These are phyloP conservation scores for Claviceps arundinis DNA, from an alignment of 2,329 filamentous ascomycete genomes.

Conservation along the genomic window DNA sequence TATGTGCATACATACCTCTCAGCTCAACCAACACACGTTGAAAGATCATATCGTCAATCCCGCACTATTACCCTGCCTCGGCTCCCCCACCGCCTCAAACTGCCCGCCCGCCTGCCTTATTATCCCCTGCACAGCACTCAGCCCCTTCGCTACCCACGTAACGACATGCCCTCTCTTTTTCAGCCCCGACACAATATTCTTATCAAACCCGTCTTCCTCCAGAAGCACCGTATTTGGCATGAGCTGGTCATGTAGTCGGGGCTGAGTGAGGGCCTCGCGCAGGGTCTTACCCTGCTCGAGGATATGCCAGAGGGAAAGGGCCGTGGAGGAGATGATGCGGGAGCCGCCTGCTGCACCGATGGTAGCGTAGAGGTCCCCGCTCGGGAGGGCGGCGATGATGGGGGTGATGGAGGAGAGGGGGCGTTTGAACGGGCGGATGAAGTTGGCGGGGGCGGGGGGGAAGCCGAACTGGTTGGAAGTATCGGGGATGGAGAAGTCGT, in stretches of 20 bases:
- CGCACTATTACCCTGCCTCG: constrained; percentile 57
- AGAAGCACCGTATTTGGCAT: constrained; percentile 56
- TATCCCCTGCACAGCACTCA: constrained; percentile 61
- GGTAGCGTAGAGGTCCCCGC: constrained; percentile 52
- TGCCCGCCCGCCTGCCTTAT: constrained; percentile 45
- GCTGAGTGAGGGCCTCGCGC: constrained; percentile 47
- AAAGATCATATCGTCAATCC: constrained; percentile 36
- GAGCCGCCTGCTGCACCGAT: constrained; percentile 70
- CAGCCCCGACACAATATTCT: constrained; percentile 50
- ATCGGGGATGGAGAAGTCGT: constrained; percentile 78
- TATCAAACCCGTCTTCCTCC: constrained; percentile 52
- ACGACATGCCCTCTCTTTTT: constrained; percentile 54
- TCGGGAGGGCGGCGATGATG: constrained; percentile 53
- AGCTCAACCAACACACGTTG: too few relatives aligned
- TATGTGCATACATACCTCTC: too few relatives aligned
- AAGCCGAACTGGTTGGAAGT: constrained; percentile 73
- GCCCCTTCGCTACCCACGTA: constrained; percentile 48
- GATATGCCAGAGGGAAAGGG: constrained; percentile 61
- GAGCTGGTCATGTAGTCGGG: constrained; percentile 71
- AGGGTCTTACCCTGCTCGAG: constrained; percentile 51
- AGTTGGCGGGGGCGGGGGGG: constrained; percentile 68
- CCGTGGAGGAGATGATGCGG: constrained; percentile 68
- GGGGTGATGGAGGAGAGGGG: constrained; percentile 75
- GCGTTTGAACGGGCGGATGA: constrained; percentile 65
- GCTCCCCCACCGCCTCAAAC: constrained; percentile 69